These are phyloP conservation scores for Fennellomyces sp. DNA, from an alignment of 371 early-diverging fungal genomes.

Conservation along the genomic window DNA sequence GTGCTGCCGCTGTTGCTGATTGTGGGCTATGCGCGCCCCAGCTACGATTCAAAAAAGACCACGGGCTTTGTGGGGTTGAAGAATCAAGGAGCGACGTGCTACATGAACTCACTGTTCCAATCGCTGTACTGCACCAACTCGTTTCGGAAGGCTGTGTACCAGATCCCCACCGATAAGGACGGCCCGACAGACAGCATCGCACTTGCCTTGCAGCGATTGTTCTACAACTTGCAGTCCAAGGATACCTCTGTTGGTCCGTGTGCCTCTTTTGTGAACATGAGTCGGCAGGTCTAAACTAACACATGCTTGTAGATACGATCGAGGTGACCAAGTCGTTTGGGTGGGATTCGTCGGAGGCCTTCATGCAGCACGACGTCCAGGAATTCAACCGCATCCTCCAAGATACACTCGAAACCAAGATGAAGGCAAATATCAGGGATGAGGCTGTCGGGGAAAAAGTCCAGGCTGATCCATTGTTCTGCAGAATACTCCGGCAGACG, in stretches of 20 bases:
- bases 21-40: slow-evolving; percentile 28
- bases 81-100: slow-evolving; percentile 99
- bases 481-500: slow-evolving; percentile 78
- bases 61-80: slow-evolving; percentile 95
- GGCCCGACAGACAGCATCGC: slow-evolving; percentile 88
- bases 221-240: slow-evolving; percentile 85
- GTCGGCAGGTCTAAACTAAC: background rate
- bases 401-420: slow-evolving; percentile 80
- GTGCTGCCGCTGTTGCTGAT: background rate
- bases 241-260: slow-evolving; percentile 63
- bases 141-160: slow-evolving; percentile 90
- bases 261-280: background rate
- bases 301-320: slow-evolving; percentile 94
- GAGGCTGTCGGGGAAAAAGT: background rate
- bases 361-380: slow-evolving; percentile 96
- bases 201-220: slow-evolving; percentile 94
- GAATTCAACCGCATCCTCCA: slow-evolving; percentile 94
- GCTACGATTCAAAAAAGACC: slow-evolving; percentile 85
- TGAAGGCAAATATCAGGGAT: slow-evolving; percentile 4
- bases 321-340: slow-evolving; percentile 95
- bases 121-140: slow-evolving; percentile 94
- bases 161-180: slow-evolving; percentile 89
- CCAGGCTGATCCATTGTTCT: slow-evolving; percentile 8
- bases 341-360: slow-evolving; percentile 90
- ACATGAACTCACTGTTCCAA: slow-evolving; percentile 99